Conservation (phyloP, 805 yeast species). For the Wickerhamiella alocasiicola region DNA sequence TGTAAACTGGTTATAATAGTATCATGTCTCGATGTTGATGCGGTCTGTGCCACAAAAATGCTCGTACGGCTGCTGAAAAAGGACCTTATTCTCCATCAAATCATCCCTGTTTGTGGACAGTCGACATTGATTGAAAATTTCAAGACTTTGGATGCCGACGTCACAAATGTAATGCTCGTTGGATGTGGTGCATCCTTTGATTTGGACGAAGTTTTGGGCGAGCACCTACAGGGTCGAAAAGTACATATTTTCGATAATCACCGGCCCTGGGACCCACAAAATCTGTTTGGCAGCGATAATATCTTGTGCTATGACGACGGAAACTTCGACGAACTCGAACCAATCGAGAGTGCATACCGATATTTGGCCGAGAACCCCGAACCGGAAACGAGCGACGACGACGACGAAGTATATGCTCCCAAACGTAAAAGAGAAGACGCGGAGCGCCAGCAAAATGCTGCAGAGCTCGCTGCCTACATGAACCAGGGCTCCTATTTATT, state of each 20-base stretch:
- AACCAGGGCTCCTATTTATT: constrained; percentile 68
- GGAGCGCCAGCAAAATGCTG: constrained; percentile 29
- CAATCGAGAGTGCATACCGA: constrained; percentile 52
- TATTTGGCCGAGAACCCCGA: constrained; percentile 22
- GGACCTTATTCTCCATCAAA: constrained; percentile 74
- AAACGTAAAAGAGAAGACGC: constrained; percentile 20
- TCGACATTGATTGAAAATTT: constrained; percentile 56
- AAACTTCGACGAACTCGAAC: constrained; percentile 42
- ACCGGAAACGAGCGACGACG: constrained; percentile 20
- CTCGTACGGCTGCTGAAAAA: constrained; percentile 58
- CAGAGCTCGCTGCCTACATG: constrained; percentile 60
- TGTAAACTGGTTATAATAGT: constrained; percentile 80
- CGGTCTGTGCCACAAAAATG: constrained; percentile 78
- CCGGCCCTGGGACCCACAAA: constrained; percentile 94
- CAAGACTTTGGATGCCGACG: constrained; percentile 52
- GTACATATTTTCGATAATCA: constrained; percentile 83
- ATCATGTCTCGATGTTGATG: constrained; percentile 82
- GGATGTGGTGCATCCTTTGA: constrained; percentile 96
- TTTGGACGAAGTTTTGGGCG: constrained; percentile 43
- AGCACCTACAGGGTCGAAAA: constrained; percentile 30
- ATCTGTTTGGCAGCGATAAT: constrained; percentile 68
- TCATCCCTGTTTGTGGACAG: constrained; percentile 89
- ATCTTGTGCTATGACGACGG: constrained; percentile 84
- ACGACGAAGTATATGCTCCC: constrained; percentile 18
- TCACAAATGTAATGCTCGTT: constrained; percentile 60